A percentile compares a stretch with the other conserved stretches of the same genome.
These are phyloP conservation scores for Fusarium odoratissimum DNA, from an alignment of 2,329 filamentous ascomycete species.

Conservation along the genomic window DNA sequence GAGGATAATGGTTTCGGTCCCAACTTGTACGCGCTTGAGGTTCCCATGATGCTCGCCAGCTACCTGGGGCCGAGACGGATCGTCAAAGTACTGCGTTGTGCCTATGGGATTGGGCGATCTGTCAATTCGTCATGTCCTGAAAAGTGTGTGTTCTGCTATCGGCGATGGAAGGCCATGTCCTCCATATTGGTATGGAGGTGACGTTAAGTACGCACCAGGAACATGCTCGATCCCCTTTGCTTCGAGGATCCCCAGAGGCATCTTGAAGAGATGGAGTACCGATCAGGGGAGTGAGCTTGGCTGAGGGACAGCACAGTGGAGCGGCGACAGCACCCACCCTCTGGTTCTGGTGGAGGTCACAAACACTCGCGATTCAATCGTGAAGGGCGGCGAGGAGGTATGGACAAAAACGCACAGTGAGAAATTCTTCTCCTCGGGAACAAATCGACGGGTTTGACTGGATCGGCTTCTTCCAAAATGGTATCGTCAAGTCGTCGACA, in stretches of 20 bases:
- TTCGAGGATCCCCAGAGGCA: slow-evolving; percentile 76
- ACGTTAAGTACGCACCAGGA: slow-evolving; percentile 68
- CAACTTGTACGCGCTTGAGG: slow-evolving; percentile 79
- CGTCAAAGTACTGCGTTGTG: slow-evolving; percentile 74
- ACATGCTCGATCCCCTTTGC: slow-evolving; percentile 74
- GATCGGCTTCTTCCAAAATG: slow-evolving; percentile 15
- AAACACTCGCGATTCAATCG: not conserved
- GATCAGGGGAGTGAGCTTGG: slow-evolving; percentile 11
- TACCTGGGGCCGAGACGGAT: slow-evolving; percentile 61
- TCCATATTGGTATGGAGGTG: not conserved
- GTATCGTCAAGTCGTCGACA: slow-evolving; percentile 8
- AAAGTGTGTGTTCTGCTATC: not conserved
- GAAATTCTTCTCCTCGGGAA: not conserved
- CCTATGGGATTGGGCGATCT: slow-evolving; percentile 53
- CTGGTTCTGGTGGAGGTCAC: not conserved
- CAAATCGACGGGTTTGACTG: slow-evolving; percentile 1
- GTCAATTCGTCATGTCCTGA: slow-evolving; percentile 27
- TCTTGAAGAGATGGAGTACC: slow-evolving; percentile 38
- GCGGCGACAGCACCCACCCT: slow-evolving; percentile 24
- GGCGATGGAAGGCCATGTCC: not conserved
- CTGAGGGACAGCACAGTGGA: slow-evolving; percentile 23
- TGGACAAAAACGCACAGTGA: not conserved
- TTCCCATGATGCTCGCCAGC: slow-evolving; percentile 55
- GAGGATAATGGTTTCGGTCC: slow-evolving; percentile 77
- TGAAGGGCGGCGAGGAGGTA: not conserved